phyloP scores from a whole-genome alignment of 2,329 filamentous ascomycete species.

The Ceratocystis variospora region DNA sequence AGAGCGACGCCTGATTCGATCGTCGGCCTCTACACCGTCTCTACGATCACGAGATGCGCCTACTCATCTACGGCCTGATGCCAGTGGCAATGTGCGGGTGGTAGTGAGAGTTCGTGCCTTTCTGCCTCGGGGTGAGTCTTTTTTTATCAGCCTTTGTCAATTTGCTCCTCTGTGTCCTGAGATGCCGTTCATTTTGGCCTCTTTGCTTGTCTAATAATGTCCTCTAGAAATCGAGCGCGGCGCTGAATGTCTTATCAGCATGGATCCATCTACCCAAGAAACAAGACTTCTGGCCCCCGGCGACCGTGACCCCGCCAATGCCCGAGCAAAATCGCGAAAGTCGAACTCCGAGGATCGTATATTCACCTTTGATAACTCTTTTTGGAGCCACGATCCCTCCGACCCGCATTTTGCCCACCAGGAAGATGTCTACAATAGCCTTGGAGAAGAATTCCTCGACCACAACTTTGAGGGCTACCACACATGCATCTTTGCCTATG shows the following conservation, averaged over 20 bases:
- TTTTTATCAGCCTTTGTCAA: not conserved
- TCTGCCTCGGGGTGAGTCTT: conserved; percentile 54
- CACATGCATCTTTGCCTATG: conserved; percentile 97
- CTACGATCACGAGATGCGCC: conserved; percentile 58
- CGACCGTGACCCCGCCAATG: conserved; percentile 38
- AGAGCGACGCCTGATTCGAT: conserved; percentile 34
- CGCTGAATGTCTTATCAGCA: conserved; percentile 74
- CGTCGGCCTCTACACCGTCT: conserved; percentile 65
- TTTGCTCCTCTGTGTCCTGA: not conserved
- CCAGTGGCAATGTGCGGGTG: conserved; percentile 66
- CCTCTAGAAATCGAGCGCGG: conserved; percentile 61
- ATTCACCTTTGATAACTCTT: conserved; percentile 95
- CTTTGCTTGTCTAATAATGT: not conserved
- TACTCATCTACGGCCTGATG: conserved; percentile 41
- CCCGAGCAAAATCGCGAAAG: conserved; percentile 46
- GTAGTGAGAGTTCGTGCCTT: conserved; percentile 72
- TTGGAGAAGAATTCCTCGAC: conserved; percentile 93
- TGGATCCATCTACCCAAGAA: conserved; percentile 76
- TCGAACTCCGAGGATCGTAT: conserved; percentile 73
- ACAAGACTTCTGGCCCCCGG: conserved; percentile 66
- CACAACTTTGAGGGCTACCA: conserved; percentile 99
- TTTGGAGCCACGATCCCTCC: conserved; percentile 77
- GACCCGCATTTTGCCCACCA: conserved; percentile 84
- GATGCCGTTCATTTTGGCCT: not conserved
- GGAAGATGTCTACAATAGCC: conserved; percentile 81